Percentiles rank a stretch among this genome's conserved stretches.
phyloP scores from a whole-genome alignment of 495 filamentous ascomycete genomes.

The Articulospora tetracladia region DNA sequence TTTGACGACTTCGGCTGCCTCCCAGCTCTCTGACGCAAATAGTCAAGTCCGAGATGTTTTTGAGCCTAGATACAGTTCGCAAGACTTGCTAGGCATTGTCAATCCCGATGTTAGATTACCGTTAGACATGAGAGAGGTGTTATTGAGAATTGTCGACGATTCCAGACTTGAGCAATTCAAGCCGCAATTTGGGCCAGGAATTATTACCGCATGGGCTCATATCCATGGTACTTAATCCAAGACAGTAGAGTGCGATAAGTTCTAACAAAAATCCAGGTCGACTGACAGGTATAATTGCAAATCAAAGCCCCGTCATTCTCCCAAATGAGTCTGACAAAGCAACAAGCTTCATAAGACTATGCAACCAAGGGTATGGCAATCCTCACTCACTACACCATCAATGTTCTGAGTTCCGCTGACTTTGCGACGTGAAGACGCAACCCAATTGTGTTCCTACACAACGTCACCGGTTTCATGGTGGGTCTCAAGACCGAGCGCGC shows the following conservation, averaged over 20 bases:
- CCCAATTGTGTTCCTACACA: constrained; percentile 33
- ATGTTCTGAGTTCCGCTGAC: neutral
- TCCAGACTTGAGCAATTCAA: constrained; percentile 23
- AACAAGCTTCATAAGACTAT: constrained; percentile 30
- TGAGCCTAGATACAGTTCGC: constrained; percentile 4
- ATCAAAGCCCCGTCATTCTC: constrained; percentile 30
- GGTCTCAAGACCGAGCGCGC: constrained; percentile 32
- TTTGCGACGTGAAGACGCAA: constrained; percentile 6
- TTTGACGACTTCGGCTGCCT: constrained; percentile 16
- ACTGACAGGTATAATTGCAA: constrained; percentile 31
- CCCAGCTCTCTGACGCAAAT: no score
- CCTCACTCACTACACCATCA: neutral
- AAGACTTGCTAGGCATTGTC: constrained; percentile 27
- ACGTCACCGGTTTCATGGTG: constrained; percentile 36
- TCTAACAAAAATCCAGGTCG: constrained; percentile 16
- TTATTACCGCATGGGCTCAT: constrained; percentile 30
- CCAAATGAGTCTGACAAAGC: constrained; percentile 29
- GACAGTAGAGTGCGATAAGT: neutral
- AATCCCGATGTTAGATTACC: constrained; percentile 32
- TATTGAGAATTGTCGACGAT: constrained; percentile 24
- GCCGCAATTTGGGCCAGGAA: constrained; percentile 29
- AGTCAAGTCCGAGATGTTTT: no score
- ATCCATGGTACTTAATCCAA: constrained; percentile 27
- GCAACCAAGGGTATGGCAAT: constrained; percentile 24
- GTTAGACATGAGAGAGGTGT: constrained; percentile 31